These are phyloP conservation scores for Hapsidospora chrysogenum DNA, from an alignment of 495 filamentous ascomycete species.

Conservation along the genomic window DNA sequence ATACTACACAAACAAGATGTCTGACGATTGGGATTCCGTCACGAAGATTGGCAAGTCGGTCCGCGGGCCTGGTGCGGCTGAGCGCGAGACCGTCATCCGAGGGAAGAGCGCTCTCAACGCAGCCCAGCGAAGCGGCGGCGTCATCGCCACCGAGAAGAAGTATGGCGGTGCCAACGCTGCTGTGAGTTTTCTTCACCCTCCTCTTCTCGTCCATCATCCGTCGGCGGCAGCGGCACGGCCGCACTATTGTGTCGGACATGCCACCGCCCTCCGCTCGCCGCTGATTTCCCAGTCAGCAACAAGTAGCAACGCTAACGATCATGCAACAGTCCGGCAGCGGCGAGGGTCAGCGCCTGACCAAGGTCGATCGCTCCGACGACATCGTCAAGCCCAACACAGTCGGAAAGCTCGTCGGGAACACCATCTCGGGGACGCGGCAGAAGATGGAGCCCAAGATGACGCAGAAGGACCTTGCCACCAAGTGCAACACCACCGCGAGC, in stretches of 20 bases:
- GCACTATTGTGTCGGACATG: background rate
- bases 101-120: conserved; percentile 82
- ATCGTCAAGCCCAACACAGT: conserved; percentile 93
- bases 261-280: background rate
- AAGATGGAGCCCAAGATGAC: conserved; percentile 76
- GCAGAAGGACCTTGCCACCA: conserved; percentile 89
- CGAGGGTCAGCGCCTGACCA: conserved; percentile 92
- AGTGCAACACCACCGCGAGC: conserved; percentile 73
- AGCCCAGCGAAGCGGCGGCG: conserved; percentile 58
- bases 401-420: conserved; percentile 60
- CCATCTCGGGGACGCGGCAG: conserved; percentile 56
- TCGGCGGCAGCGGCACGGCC: background rate
- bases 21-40: conserved; percentile 71
- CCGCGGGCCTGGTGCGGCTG: conserved; percentile 38
- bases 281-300: conserved; percentile 5
- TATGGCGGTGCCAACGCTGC: conserved; percentile 55
- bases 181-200: conserved; percentile 25
- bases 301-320: conserved; percentile 8
- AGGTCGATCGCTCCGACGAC: conserved; percentile 95
- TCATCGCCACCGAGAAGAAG: conserved; percentile 90
- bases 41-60: conserved; percentile 88
- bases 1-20: conserved; percentile 17
- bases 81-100: conserved; percentile 73
- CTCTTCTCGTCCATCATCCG: background rate
- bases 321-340: conserved; percentile 29